These are phyloP conservation scores for Russula abietina DNA, from an alignment of 768 basidiomycete species.

Conservation along the genomic window DNA sequence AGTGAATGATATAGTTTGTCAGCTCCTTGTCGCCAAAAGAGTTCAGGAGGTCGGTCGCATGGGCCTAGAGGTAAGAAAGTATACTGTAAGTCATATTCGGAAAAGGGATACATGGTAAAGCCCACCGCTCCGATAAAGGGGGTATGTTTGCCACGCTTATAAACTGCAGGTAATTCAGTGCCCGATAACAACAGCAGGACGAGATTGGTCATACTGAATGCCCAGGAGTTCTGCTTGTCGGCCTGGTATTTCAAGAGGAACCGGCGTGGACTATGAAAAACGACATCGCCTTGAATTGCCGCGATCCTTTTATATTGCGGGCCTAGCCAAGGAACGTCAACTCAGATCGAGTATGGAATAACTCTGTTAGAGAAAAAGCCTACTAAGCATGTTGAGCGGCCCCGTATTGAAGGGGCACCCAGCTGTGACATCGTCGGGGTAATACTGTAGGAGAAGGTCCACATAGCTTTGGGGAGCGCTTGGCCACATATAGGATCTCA, in stretches of 20 bases:
- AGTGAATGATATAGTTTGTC: constrained; percentile 11
- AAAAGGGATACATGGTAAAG: no score
- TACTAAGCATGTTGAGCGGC: not conserved
- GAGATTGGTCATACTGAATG: constrained; percentile 5
- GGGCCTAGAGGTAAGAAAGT: not conserved
- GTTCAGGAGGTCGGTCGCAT: constrained; percentile 11
- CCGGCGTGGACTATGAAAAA: constrained; percentile 18
- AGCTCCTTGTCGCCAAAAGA: constrained; percentile 3
- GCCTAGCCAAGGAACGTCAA: constrained; percentile 1
- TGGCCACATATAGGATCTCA: constrained; percentile 14
- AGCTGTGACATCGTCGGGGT: constrained; percentile 24
- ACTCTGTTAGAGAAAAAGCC: not conserved
- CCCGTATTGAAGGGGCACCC: constrained; percentile 28
- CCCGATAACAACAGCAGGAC: not conserved
- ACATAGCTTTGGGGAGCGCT: not conserved
- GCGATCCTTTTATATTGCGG: constrained; percentile 26
- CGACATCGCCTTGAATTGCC: constrained; percentile 22
- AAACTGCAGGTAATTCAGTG: not conserved
- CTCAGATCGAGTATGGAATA: not conserved
- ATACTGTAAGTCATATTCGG: not conserved
- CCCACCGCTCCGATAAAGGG: constrained; percentile 19
- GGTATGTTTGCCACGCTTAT: constrained; percentile 1
- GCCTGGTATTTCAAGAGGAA: constrained; percentile 11
- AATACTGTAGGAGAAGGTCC: constrained; percentile 17
- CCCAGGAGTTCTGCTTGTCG: constrained; percentile 12